phyloP scores from a whole-genome alignment of 2,329 filamentous ascomycete species.

The Claviceps lovelessii region DNA sequence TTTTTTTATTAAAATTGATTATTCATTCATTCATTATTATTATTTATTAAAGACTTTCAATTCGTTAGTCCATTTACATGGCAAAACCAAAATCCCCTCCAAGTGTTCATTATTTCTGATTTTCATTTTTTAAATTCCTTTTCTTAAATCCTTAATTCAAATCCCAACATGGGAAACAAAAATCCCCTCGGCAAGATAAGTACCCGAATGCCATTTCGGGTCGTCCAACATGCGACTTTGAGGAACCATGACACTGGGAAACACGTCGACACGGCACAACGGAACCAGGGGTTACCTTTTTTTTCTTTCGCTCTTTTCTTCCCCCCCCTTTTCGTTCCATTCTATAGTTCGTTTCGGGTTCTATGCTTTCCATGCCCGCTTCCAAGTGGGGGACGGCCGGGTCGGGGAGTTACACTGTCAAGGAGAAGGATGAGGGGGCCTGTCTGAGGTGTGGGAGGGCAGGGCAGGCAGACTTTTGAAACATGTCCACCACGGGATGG shows the following conservation, averaged over 20 bases:
- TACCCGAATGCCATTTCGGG: neutral
- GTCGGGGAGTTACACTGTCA: neutral
- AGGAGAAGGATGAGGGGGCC: no score
- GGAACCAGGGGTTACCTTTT: no score
- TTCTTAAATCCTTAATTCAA: neutral
- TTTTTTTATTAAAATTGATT: no score
- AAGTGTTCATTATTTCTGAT: no score
- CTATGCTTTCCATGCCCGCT: neutral
- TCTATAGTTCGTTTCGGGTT: neutral
- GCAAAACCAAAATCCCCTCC: no score
- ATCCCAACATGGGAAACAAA: neutral
- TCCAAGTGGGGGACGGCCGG: neutral
- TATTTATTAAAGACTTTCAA: no score
- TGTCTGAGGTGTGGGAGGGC: neutral
- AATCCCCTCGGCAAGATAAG: neutral
- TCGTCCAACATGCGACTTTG: neutral
- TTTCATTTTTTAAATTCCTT: no score
- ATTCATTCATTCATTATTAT: no score
- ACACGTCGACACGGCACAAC: no score
- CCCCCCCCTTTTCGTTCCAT: no score
- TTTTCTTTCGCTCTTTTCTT: neutral
- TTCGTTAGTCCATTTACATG: no score
- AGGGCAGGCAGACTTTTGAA: neutral
- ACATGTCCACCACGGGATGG: no score
- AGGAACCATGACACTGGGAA: neutral